phyloP scores from a whole-genome alignment of 306 rosid genomes.

The Cucumis sativus region DNA sequence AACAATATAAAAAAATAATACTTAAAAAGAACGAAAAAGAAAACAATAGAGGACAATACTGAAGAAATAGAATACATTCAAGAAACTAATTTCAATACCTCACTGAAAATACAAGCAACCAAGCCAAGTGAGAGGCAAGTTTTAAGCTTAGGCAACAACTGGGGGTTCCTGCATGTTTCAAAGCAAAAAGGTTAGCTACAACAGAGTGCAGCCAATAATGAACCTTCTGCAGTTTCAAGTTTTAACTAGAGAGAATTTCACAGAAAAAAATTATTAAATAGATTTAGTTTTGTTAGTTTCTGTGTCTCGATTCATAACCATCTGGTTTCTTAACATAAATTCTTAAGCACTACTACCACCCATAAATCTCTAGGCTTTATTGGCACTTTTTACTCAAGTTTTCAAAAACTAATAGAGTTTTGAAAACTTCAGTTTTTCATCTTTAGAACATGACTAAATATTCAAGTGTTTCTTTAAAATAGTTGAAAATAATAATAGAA shows the following conservation, averaged over 20 bases:
- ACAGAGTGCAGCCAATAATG: not conserved
- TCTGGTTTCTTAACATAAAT: no score
- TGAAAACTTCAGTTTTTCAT: no score
- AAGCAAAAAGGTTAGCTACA: not conserved
- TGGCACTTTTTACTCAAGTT: no score
- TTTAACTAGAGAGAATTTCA: not conserved
- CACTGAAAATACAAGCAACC: not conserved
- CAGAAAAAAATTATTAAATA: not conserved
- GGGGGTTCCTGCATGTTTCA: conserved; percentile 56
- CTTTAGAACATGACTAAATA: no score
- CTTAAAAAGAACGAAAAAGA: not conserved
- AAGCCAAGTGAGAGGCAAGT: conserved; percentile 7
- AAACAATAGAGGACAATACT: not conserved
- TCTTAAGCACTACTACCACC: no score
- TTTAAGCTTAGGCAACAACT: conserved; percentile 45
- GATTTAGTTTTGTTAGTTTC: no score
- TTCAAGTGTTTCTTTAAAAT: no score
- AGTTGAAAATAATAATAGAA: no score
- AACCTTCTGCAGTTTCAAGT: not conserved
- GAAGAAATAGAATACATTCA: not conserved
- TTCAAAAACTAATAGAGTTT: no score
- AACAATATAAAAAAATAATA: not conserved
- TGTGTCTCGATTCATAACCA: no score
- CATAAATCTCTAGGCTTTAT: no score
- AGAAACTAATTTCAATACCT: not conserved